Conservation (phyloP, 2,329 filamentous ascomycete genomes). For the Calonectria montana region DNA sequence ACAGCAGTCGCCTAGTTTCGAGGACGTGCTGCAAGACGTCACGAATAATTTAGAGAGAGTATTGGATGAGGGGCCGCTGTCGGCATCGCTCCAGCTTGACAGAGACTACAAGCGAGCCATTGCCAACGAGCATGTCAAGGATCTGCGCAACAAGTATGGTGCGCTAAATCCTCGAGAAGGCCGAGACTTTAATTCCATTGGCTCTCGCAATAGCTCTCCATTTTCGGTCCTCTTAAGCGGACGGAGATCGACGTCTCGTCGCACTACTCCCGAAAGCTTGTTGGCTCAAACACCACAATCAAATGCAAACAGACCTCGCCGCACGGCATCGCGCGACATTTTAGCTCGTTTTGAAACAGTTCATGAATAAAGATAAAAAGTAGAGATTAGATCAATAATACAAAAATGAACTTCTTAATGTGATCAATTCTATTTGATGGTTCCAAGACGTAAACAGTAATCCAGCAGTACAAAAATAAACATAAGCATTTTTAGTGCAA, state of each 20-base stretch:
- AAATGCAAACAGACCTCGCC: neutral
- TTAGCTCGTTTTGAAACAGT: no score
- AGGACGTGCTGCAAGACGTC: neutral
- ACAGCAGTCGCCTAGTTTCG: neutral
- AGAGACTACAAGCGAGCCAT: neutral
- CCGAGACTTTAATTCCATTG: neutral
- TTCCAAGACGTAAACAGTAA: neutral
- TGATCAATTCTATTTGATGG: neutral
- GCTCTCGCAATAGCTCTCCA: neutral
- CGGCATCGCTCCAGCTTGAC: neutral
- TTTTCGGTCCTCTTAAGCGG: neutral
- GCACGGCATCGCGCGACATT: no score
- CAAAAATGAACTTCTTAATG: no score
- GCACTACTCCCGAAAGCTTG: neutral
- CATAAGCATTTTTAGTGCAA: neutral
- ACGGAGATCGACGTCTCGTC: neutral
- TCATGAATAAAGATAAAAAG: no score
- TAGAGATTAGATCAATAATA: no score
- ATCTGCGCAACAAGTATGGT: neutral
- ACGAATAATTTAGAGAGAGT: neutral
- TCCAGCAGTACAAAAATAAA: neutral
- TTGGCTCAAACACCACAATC: neutral
- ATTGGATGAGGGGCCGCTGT: neutral
- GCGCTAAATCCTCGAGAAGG: conserved; percentile 4
- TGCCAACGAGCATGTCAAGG: neutral